Evolutionary conservation across 331 rosid genomes (phyloP), one percentile per base, ranked within the genome.

Genomic region (Quercus tomentella): DNA sequence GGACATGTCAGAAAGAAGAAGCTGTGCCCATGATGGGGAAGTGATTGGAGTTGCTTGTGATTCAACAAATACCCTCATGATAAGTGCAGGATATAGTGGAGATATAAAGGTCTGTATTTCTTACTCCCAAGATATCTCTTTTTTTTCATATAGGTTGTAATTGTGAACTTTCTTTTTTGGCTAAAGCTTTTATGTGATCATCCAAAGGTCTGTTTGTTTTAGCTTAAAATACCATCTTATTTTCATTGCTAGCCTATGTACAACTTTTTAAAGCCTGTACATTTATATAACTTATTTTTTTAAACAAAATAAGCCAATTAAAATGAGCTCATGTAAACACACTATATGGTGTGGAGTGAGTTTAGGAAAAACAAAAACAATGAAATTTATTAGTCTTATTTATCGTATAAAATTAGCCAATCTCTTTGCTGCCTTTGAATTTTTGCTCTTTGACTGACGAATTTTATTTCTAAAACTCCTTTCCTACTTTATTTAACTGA

Each of bases 21-120:
- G 84, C 54, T 88, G 77, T 87, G 97, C 98, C 73, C 99, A 95
- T 86, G 89, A 87, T 72, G 85, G 97, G 73, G 99, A 93, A 80
- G 99, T 95, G 68, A 92, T 90, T 82, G 99, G 99, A 79, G 89
- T 95, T 85, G 94, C 96, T 41, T 93, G 98, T 88, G 99, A 95
- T 89, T 85, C 99, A 35, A 95, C 98, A 41, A 95, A 95, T 87
- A 89, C 96, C 77, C 85, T 82, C 74, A 80, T 95, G 92, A 91
- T 95, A 85, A 95, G 98, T 86, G 94, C 91, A 4, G 99, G 99
- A 82, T 89, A 87, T 87, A 87, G 57, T 76, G 99, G 99, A 80
- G 98, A 93, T 85, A 84, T 95, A 88, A 95, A 95, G 99, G 86
- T 83, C 57, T 45, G 1, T 56, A 30, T 81, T 77, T 65, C 33